Conservation (phyloP, 768 basidiomycete species). For the Boletus sp. region DNA sequence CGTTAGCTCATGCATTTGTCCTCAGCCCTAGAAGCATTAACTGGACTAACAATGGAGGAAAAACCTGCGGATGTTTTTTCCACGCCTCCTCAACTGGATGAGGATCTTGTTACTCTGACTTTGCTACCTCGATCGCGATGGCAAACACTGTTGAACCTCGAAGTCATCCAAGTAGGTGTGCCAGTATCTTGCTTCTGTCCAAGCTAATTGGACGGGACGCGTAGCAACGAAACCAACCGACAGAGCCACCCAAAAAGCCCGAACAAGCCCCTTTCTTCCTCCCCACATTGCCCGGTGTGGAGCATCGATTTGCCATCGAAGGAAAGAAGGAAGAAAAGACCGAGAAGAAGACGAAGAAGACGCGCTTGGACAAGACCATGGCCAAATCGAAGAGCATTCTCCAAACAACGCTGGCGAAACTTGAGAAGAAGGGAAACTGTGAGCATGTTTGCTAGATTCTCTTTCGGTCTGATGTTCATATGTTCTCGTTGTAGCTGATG, state of each 20-base stretch:
- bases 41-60: constrained; percentile 60
- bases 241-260: constrained; percentile 90
- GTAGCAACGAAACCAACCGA: constrained; percentile 94
- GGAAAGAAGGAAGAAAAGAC: constrained; percentile 38
- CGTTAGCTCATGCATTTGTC: constrained; percentile 7
- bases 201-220: background rate
- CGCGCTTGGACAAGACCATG: constrained; percentile 52
- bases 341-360: constrained; percentile 47
- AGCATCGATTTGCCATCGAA: constrained; percentile 71
- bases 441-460: constrained; percentile 32
- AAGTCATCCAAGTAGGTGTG: constrained; percentile 77
- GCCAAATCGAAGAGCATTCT: constrained; percentile 67
- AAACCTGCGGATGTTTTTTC: constrained; percentile 68
- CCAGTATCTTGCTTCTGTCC: background rate
- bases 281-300: constrained; percentile 86
- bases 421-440: constrained; percentile 67
- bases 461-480: constrained; percentile 5
- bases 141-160: constrained; percentile 96
- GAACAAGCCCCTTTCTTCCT: constrained; percentile 98
- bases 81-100: constrained; percentile 86
- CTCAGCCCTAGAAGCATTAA: constrained; percentile 69
- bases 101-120: constrained; percentile 90
- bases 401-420: constrained; percentile 56
- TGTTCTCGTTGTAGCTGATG: constrained; percentile 48
- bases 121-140: constrained; percentile 89